Conservation (phyloP, 2,329 filamentous ascomycete genomes). For the Aspergillus pseudonomiae region DNA sequence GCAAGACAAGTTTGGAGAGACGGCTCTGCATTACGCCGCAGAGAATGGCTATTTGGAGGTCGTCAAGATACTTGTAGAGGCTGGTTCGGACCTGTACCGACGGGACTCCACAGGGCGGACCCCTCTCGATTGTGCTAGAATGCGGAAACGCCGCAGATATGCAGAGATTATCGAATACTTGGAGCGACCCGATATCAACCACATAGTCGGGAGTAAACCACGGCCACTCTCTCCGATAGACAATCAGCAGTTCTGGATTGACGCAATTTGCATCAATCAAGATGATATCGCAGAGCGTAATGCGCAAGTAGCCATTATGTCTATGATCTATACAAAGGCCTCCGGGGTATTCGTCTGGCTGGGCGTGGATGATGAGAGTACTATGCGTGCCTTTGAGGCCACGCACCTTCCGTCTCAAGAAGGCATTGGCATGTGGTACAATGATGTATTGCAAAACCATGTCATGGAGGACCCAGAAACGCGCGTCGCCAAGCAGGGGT, state of each 20-base stretch:
- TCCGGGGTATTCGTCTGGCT: not conserved
- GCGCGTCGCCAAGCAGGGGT: not conserved
- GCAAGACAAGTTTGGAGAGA: not conserved
- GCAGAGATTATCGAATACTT: not conserved
- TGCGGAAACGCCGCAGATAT: not conserved
- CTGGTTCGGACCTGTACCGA: not conserved
- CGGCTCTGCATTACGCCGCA: not conserved
- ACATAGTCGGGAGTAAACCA: not conserved
- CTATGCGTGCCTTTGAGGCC: not conserved
- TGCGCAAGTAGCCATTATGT: not conserved
- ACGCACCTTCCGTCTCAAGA: not conserved
- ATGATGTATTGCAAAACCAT: not conserved
- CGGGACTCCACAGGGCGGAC: not conserved
- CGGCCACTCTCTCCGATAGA: not conserved
- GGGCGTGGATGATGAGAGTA: not conserved
- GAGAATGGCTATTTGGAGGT: not conserved
- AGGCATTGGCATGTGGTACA: not conserved
- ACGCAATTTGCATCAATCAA: not conserved
- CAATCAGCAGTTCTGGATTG: not conserved
- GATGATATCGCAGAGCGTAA: not conserved
- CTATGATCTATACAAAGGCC: not conserved
- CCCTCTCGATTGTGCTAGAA: not conserved
- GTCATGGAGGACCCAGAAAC: not conserved
- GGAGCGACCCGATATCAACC: not conserved
- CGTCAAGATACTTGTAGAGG: not conserved